phyloP scores from a whole-genome alignment of 108 stramenopile genomes.

The Nitzschia sp. region DNA sequence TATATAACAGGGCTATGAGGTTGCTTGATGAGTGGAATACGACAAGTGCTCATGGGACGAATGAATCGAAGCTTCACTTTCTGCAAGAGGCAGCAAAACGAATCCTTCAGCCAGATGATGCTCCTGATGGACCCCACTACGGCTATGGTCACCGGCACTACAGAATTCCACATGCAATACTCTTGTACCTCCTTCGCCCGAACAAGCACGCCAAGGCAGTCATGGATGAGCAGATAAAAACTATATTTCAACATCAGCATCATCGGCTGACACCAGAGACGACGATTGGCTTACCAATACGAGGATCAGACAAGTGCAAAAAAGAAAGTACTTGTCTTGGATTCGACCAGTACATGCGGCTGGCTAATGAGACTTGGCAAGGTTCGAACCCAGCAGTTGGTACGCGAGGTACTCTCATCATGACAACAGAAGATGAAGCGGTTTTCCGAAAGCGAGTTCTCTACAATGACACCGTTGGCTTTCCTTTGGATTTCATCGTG shows the following conservation, averaged over 20 bases:
- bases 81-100: background rate
- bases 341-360: slow-evolving; percentile 26
- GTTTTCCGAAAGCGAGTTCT: slow-evolving; percentile 1
- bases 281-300: slow-evolving; percentile 31
- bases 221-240: slow-evolving; percentile 4
- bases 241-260: too few species aligned
- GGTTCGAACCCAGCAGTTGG: background rate
- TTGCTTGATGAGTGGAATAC: slow-evolving; percentile 20
- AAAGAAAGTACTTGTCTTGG: slow-evolving; percentile 22
- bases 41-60: background rate
- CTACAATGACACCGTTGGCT: slow-evolving; percentile 7
- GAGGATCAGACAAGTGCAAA: slow-evolving; percentile 38
- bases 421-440: slow-evolving; percentile 23
- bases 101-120: background rate
- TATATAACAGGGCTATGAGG: background rate
- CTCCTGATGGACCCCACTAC: background rate
- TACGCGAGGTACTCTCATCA: slow-evolving; percentile 5
- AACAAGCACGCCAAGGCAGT: slow-evolving; percentile 1
- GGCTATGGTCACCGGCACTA: background rate
- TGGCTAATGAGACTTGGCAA: slow-evolving; percentile 4
- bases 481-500: slow-evolving; percentile 18
- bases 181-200: slow-evolving; percentile 19
- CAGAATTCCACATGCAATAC: slow-evolving; percentile 2
- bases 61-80: background rate
- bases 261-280: background rate